Evolutionary conservation across 192 early-diverging fungal genomes (phyloP).

Genomic region (Mycoemilia scoparia): DNA sequence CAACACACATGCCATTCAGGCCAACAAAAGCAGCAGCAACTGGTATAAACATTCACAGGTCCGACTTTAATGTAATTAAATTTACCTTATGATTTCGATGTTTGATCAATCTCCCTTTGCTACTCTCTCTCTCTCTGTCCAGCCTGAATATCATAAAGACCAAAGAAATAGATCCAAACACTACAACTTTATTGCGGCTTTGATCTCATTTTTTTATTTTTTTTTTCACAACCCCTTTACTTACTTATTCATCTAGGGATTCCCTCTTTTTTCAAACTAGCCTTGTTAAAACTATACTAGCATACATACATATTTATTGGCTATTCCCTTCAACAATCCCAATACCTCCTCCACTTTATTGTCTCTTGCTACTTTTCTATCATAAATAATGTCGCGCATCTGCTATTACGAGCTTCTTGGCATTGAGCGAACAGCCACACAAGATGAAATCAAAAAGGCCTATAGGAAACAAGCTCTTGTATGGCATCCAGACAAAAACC

Average conservation of each 20-base stretch:
- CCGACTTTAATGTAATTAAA: too few relatives aligned
- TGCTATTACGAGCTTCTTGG: conserved; percentile 87
- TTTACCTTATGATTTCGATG: too few relatives aligned
- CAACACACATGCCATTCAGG: too few relatives aligned
- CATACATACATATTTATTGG: background rate
- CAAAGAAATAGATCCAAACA: too few relatives aligned
- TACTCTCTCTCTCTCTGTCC: too few relatives aligned
- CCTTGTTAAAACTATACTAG: background rate
- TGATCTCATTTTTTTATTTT: too few relatives aligned
- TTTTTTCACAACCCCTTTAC: too few relatives aligned
- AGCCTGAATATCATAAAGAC: too few relatives aligned
- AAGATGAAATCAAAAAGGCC: conserved; percentile 75
- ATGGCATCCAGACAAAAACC: conserved; percentile 87
- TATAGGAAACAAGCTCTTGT: conserved; percentile 54
- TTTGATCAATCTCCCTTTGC: too few relatives aligned
- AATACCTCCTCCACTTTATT: background rate
- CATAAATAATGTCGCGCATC: conserved; percentile 34
- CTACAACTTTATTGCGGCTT: too few relatives aligned
- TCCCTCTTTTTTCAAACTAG: background rate
- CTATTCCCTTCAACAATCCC: background rate
- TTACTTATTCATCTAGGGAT: background rate
- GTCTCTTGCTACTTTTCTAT: background rate
- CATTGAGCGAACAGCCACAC: conserved; percentile 50
- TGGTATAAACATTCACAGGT: too few relatives aligned
- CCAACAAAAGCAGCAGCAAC: too few relatives aligned